Evolutionary conservation across 2,329 filamentous ascomycete species (phyloP).

Genomic region (Botrytis byssoidea): DNA sequence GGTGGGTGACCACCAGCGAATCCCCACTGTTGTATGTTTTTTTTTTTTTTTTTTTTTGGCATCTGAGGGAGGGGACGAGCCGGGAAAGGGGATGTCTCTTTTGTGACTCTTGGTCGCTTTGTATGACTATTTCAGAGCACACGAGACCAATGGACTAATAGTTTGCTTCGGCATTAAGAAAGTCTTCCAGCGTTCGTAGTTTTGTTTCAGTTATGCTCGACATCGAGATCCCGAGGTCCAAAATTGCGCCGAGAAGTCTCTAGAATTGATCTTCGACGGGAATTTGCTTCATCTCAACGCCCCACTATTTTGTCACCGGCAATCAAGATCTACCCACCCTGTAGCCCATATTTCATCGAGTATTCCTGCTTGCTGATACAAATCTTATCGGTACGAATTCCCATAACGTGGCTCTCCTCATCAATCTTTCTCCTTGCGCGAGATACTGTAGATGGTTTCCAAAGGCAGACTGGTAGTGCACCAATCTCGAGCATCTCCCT

Average conservation of each 20-base stretch:
- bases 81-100: not conserved
- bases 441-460: not conserved
- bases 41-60: not conserved
- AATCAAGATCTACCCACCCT: slow-evolving; percentile 51
- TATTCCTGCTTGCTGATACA: not conserved
- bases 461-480: no score
- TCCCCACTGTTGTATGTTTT: not conserved
- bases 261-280: slow-evolving; percentile 45
- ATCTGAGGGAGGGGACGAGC: not conserved
- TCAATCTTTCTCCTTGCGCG: slow-evolving; percentile 41
- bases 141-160: fast-evolving
- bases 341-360: slow-evolving; percentile 36
- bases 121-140: not conserved
- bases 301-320: slow-evolving; percentile 80
- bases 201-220: not conserved
- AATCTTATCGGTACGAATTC: slow-evolving; percentile 27
- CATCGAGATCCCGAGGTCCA: not conserved
- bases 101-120: not conserved
- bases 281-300: slow-evolving; percentile 89
- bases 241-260: not conserved
- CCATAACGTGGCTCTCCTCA: slow-evolving; percentile 41
- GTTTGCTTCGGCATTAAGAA: not conserved
- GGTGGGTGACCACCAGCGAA: slow-evolving; percentile 1
- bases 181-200: not conserved
- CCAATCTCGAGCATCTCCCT: not conserved